These are phyloP conservation scores for Ophiostoma piceae DNA, from an alignment of 2,329 filamentous ascomycete genomes.

Conservation along the genomic window DNA sequence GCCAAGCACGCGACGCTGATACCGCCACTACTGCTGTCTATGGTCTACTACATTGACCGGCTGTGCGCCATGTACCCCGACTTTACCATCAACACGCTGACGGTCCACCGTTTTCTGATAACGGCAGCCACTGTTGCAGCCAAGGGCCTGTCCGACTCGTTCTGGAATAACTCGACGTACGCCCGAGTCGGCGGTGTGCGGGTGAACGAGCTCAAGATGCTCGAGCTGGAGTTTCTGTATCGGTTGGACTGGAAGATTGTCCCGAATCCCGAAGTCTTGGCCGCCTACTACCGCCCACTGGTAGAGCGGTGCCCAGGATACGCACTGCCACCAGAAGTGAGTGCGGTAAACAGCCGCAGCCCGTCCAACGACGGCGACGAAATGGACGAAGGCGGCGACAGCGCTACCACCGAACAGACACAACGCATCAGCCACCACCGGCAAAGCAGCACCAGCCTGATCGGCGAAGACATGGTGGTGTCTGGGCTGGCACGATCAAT, in stretches of 20 bases:
- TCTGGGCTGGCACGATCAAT: constrained; percentile 19
- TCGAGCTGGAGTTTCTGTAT: constrained; percentile 91
- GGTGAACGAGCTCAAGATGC: constrained; percentile 77
- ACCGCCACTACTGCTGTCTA: constrained; percentile 89
- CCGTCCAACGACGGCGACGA: constrained; percentile 29
- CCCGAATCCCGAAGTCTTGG: constrained; percentile 85
- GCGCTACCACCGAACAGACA: constrained; percentile 34
- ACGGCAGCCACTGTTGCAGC: constrained; percentile 92
- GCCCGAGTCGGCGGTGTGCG: constrained; percentile 90
- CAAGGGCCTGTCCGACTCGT: constrained; percentile 92
- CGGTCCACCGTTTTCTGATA: constrained; percentile 94
- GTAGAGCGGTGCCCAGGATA: constrained; percentile 62
- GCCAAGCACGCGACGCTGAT: constrained; percentile 91
- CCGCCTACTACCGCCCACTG: constrained; percentile 86
- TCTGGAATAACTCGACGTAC: constrained; percentile 98
- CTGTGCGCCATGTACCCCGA: constrained; percentile 87
- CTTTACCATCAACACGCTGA: constrained; percentile 94
- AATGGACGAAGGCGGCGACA: constrained; percentile 32
- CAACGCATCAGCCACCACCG: constrained; percentile 19
- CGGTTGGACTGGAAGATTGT: constrained; percentile 96
- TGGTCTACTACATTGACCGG: constrained; percentile 98
- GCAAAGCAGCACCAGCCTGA: constrained; percentile 25
- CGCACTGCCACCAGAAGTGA: constrained; percentile 41
- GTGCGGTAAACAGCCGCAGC: neutral
- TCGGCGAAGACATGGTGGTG: constrained; percentile 22